Evolutionary conservation across 2,329 filamentous ascomycete genomes (phyloP).

Genomic region (Fusarium decemcellulare): DNA sequence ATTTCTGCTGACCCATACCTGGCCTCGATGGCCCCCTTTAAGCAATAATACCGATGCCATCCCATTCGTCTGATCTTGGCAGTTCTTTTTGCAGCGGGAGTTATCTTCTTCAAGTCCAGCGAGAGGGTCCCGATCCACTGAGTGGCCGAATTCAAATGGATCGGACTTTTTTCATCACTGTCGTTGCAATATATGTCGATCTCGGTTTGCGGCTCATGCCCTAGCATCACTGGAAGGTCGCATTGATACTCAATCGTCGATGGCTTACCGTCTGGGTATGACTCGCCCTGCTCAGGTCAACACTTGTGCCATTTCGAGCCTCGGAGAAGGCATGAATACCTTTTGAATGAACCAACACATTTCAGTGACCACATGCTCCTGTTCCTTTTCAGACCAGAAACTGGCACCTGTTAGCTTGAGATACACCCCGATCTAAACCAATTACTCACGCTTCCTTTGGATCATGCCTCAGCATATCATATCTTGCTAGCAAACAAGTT

Average conservation of each 20-base stretch:
- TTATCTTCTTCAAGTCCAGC: constrained; percentile 54
- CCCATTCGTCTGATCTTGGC: constrained; percentile 53
- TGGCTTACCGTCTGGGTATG: constrained; percentile 54
- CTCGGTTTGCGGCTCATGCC: constrained; percentile 54
- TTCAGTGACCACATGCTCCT: constrained; percentile 53
- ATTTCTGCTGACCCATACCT: constrained; percentile 56
- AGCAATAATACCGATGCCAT: constrained; percentile 54
- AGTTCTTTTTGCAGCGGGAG: constrained; percentile 48
- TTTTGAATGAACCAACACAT: constrained; percentile 59
- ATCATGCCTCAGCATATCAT: constrained; percentile 54
- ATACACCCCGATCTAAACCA: background rate
- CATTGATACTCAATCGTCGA: constrained; percentile 56
- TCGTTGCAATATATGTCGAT: constrained; percentile 56
- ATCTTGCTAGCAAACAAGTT: constrained; percentile 53
- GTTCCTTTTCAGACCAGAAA: constrained; percentile 56
- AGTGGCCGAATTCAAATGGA: constrained; percentile 50
- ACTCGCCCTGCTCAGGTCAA: constrained; percentile 51
- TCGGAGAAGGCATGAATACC: constrained; percentile 39
- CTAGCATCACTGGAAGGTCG: constrained; percentile 54
- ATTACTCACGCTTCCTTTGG: constrained; percentile 53
- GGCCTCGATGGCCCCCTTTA: constrained; percentile 55
- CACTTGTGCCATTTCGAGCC: background rate
- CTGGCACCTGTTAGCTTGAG: constrained; percentile 43
- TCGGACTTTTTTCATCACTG: constrained; percentile 48
- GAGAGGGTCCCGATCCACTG: constrained; percentile 52